Evolutionary conservation across 345 rosid species (phyloP), one percentile per base, ranked within the genome.

Genomic region (Draba incana): DNA sequence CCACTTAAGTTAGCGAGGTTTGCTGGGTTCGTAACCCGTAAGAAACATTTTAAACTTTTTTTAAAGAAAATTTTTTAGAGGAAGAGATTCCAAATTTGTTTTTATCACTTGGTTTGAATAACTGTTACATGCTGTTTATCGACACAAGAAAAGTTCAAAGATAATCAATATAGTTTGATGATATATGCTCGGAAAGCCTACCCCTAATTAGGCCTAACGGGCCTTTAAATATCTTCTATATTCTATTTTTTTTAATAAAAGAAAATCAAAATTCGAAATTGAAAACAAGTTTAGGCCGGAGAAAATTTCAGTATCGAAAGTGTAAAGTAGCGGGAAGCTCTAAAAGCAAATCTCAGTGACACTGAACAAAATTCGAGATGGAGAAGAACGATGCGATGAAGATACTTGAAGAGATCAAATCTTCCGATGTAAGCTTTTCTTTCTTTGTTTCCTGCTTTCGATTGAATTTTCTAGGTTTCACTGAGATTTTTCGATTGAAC

Each of bases 371-470:
- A 7, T 31, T 9, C 53, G 62, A 54, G 72, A 57, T 75, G 55
- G 67, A 41, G 66, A n/a, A n/a, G n/a, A 73, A 47, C 47, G 78
- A 84, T 37, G 66, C 84, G 67, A 81, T 41, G 74, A 77, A 24
- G 68, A 77, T 86, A 5, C 53, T 87, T 2, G 83, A 79, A 48
- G 87, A 82, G 71, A 76, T 92, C 13, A 74, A 73, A 76, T 73
- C 83, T 65, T 87, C 95, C 14, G 96, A 92, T 61, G 98, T 89
- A 81, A 72, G 84, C 52, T 51, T 60, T 14, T 51, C 66, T n/a
- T n/a, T n/a, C n/a, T 61, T 61, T 10, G 31, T 51, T 20, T 30
- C 45, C 25, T 9, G 28, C 41, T 55, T 75, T 35, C 7, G 25
- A 52, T 49, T 46, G 50, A 15, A 14, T 46, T 16, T 15, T 45